Conservation (phyloP, 768 basidiomycete species). For the Trichaptum fuscoviolaceum region DNA sequence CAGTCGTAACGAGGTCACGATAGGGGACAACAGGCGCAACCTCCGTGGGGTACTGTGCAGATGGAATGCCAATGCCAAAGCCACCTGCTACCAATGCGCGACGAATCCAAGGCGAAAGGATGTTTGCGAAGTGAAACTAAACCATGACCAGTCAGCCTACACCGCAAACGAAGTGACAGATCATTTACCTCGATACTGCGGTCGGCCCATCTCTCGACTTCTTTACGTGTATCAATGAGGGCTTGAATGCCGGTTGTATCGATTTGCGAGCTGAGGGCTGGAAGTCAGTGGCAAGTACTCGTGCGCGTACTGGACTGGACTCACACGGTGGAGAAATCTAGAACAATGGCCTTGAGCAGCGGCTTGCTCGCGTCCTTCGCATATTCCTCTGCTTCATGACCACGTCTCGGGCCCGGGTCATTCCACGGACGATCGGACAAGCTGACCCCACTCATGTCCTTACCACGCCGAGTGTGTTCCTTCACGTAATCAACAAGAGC, state of each 20-base stretch:
- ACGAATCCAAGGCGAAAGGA: constrained; percentile 91
- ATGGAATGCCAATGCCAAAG: constrained; percentile 68
- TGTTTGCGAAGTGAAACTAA: constrained; percentile 90
- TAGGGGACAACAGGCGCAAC: constrained; percentile 76
- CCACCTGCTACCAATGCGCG: constrained; percentile 86
- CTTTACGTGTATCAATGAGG: constrained; percentile 80
- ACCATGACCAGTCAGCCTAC: constrained; percentile 11
- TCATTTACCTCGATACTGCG: constrained; percentile 59
- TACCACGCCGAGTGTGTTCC: constrained; percentile 66
- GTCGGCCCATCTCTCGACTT: constrained; percentile 86
- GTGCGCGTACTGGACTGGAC: constrained; percentile 19
- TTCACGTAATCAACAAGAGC: constrained; percentile 80
- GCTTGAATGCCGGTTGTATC: constrained; percentile 92
- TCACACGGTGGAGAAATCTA: constrained; percentile 85
- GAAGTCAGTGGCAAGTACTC: constrained; percentile 5
- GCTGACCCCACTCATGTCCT: constrained; percentile 59
- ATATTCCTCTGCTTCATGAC: constrained; percentile 41
- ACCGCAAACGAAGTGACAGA: background rate
- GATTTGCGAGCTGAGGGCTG: constrained; percentile 59
- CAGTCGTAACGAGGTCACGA: constrained; percentile 20
- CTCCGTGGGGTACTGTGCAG: constrained; percentile 44
- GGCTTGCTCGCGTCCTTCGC: constrained; percentile 48
- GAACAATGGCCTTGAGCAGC: constrained; percentile 74
- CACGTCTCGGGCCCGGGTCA: constrained; percentile 69
- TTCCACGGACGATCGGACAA: constrained; percentile 89